These are phyloP conservation scores for Setaria italica DNA, from an alignment of 202 grass and related monocot species.

Conservation along the genomic window DNA sequence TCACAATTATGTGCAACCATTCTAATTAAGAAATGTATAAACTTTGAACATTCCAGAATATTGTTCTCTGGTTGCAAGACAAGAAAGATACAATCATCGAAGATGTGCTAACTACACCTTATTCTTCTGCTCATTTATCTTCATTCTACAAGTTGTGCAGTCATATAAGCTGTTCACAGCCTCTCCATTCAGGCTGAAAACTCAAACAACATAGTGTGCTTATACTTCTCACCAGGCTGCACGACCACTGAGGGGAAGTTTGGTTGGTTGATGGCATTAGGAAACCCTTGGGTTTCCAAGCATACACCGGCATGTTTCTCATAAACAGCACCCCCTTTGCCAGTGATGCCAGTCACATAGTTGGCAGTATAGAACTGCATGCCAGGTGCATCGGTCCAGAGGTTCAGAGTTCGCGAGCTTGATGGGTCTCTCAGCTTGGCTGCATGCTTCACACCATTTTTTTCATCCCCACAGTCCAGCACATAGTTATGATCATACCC, in stretches of 20 bases:
- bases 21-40: not conserved
- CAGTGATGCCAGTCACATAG: constrained; percentile 68
- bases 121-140: constrained; percentile 44
- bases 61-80: not conserved
- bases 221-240: constrained; percentile 77
- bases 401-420: constrained; percentile 52
- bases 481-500: constrained; percentile 94
- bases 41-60: not conserved
- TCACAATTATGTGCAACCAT: not conserved
- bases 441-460: constrained; percentile 69
- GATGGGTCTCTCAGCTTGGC: constrained; percentile 71
- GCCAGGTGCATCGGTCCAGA: constrained; percentile 76
- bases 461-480: constrained; percentile 64
- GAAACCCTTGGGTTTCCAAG: constrained; percentile 96
- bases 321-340: constrained; percentile 70
- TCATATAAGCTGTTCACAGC: constrained; percentile 16
- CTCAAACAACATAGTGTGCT: constrained; percentile 79
- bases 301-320: constrained; percentile 71
- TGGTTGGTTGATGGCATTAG: constrained; percentile 80
- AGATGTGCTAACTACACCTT: not conserved
- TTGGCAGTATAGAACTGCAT: constrained; percentile 92
- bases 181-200: constrained; percentile 54
- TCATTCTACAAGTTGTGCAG: constrained; percentile 19
- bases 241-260: constrained; percentile 75
- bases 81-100: not conserved